These are phyloP conservation scores for Thielaviopsis euricoi DNA, from an alignment of 2,329 filamentous ascomycete species.

Conservation along the genomic window DNA sequence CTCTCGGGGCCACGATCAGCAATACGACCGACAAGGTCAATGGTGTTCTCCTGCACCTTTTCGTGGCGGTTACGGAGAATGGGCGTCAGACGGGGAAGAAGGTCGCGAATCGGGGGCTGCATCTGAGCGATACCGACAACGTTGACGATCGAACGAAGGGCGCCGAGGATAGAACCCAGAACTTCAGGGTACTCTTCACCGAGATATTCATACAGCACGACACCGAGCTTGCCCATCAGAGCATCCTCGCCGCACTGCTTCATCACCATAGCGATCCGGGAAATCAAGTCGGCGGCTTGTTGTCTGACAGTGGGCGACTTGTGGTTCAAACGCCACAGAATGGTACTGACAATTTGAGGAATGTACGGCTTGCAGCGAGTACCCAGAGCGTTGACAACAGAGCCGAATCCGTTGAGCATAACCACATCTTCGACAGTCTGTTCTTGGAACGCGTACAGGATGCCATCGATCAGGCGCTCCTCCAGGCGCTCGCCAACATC, in stretches of 20 bases:
- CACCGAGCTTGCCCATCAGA: slow-evolving; percentile 84
- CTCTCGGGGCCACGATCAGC: slow-evolving; percentile 92
- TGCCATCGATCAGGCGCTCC: slow-evolving; percentile 86
- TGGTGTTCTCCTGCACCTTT: slow-evolving; percentile 98
- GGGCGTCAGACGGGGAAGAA: slow-evolving; percentile 88
- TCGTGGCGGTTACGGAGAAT: slow-evolving; percentile 97
- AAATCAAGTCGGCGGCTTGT: slow-evolving; percentile 91
- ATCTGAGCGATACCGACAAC: slow-evolving; percentile 96
- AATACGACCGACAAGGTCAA: slow-evolving; percentile 93
- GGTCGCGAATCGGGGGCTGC: slow-evolving; percentile 94
- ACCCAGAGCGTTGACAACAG: slow-evolving; percentile 87
- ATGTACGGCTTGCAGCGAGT: slow-evolving; percentile 91
- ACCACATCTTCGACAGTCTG: slow-evolving; percentile 93
- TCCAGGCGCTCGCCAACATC: slow-evolving; percentile 88
- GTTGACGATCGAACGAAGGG: slow-evolving; percentile 87
- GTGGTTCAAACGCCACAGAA: slow-evolving; percentile 93
- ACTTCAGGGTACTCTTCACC: slow-evolving; percentile 98
- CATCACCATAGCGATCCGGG: slow-evolving; percentile 96
- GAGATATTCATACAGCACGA: slow-evolving; percentile 93
- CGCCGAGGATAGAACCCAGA: slow-evolving; percentile 86
- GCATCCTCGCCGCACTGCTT: slow-evolving; percentile 95
- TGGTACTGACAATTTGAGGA: slow-evolving; percentile 90
- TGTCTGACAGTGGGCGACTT: slow-evolving; percentile 93
- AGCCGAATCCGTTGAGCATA: slow-evolving; percentile 94
- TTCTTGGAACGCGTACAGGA: slow-evolving; percentile 92